Conservation (phyloP, 2,329 filamentous ascomycete genomes). For the Alternaria sp. region DNA sequence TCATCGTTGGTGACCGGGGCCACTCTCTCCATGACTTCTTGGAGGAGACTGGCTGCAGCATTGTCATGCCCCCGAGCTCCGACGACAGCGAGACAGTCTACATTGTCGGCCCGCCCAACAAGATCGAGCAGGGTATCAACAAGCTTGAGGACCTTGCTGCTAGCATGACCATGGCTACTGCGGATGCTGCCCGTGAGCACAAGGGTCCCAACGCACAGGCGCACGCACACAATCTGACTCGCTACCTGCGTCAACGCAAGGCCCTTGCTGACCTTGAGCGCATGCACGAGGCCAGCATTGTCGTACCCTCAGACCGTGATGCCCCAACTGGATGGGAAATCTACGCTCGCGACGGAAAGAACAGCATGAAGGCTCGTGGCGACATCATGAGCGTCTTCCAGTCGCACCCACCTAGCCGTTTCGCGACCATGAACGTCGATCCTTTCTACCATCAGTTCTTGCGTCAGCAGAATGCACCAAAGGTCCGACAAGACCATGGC, state of each 20-base stretch:
- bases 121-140: constrained; percentile 76
- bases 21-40: constrained; percentile 85
- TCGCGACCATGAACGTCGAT: constrained; percentile 72
- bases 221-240: constrained; percentile 85
- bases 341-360: constrained; percentile 85
- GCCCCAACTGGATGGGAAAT: constrained; percentile 83
- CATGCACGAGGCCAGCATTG: constrained; percentile 83
- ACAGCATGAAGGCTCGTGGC: constrained; percentile 74
- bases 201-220: constrained; percentile 73
- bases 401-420: constrained; percentile 74
- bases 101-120: constrained; percentile 78
- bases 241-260: constrained; percentile 82
- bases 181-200: constrained; percentile 83
- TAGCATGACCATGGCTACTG: constrained; percentile 81
- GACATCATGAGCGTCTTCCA: constrained; percentile 77
- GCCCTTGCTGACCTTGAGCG: constrained; percentile 84
- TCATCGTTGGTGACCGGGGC: constrained; percentile 87
- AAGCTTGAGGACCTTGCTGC: constrained; percentile 88
- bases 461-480: constrained; percentile 66
- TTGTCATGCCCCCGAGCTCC: constrained; percentile 77
- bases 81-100: constrained; percentile 84
- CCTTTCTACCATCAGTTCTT: constrained; percentile 81
- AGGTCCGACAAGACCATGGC: constrained; percentile 71
- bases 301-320: constrained; percentile 73
- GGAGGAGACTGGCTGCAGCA: constrained; percentile 85